Base-by-base conservation (phyloP, 2,329 filamentous ascomycete species). In the Ceratocystiopsis minuta region DNA sequence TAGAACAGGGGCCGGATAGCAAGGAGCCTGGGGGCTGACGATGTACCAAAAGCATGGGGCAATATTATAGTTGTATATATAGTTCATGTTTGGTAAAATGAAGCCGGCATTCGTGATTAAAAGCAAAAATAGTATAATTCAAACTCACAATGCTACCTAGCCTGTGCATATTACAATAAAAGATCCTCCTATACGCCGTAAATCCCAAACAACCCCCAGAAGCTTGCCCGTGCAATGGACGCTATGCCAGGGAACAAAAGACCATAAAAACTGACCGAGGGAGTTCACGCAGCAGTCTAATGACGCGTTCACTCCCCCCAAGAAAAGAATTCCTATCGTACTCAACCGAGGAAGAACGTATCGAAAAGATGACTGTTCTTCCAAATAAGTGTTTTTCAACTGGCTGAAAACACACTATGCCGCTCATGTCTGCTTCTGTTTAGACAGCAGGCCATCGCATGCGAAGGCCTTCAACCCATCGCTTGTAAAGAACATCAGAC, bases 381-480 rank as follows among this genome's bases (percentile, higher is more conserved):
- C 24, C 9, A 28, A 28, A n/a, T n/a, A n/a, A n/a, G n/a, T n/a
- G n/a, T n/a, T n/a, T n/a, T n/a, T n/a, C n/a, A n/a, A n/a, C n/a
- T n/a, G n/a, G n/a, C n/a, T n/a, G n/a, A n/a, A n/a, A n/a, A n/a
- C n/a, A 6, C 4, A 24, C 13, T 31, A 16, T 15, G 11, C 11
- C 6, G 12, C 6, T 16, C n/a, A 18, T 14, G 17, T 7, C 6
- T 15, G 16, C 14, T 3, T 28, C 6, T 10, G 24, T 28, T 38
- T 24, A 49, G 3, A 50, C 45, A 7, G 47, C 48, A 2, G 49
- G 48, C 48, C 46, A 52, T 2, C 50, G 47, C 33, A n/a, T n/a
- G 9, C 78, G 76, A 52, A 96, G 63, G 2, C 85, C 86, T 45
- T 92, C 83, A 3, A 79, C 76, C 90, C 90, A 98, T 36, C 88